phyloP scores from a whole-genome alignment of 2,329 filamentous ascomycete genomes.

The Colletotrichum shisoi region DNA sequence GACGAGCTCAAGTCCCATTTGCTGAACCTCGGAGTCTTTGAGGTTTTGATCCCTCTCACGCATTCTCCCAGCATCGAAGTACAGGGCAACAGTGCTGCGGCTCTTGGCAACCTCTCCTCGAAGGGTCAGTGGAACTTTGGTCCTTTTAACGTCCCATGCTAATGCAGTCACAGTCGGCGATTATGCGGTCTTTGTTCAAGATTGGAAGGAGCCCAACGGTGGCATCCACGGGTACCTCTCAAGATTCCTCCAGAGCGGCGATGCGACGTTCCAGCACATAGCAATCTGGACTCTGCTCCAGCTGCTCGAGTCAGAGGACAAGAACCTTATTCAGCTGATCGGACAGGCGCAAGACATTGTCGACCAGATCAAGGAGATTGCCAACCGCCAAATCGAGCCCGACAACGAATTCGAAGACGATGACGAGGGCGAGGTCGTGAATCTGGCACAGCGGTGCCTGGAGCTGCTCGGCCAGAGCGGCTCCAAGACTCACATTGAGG shows the following conservation, averaged over 20 bases:
- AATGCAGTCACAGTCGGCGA: slow-evolving; percentile 74
- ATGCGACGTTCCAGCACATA: slow-evolving; percentile 98
- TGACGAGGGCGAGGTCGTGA: slow-evolving; percentile 91
- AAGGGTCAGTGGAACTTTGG: slow-evolving; percentile 71
- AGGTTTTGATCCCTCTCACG: slow-evolving; percentile 93
- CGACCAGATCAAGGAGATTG: slow-evolving; percentile 88
- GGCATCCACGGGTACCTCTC: slow-evolving; percentile 95
- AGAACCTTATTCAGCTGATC: slow-evolving; percentile 85
- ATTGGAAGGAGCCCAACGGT: slow-evolving; percentile 91
- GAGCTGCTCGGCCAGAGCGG: slow-evolving; percentile 81
- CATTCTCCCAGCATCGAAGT: slow-evolving; percentile 97
- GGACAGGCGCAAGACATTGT: slow-evolving; percentile 90
- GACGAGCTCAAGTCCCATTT: slow-evolving; percentile 95
- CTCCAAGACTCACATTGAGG: slow-evolving; percentile 83
- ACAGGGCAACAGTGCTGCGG: slow-evolving; percentile 96
- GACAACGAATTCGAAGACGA: slow-evolving; percentile 88
- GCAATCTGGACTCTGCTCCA: slow-evolving; percentile 98
- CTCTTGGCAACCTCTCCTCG: slow-evolving; percentile 92
- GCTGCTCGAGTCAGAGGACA: slow-evolving; percentile 92
- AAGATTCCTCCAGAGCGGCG: slow-evolving; percentile 90
- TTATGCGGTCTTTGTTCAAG: slow-evolving; percentile 93
- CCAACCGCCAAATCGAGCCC: slow-evolving; percentile 85
- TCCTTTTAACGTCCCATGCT: slow-evolving; percentile 13
- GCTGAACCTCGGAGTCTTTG: slow-evolving; percentile 90
- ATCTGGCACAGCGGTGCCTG: slow-evolving; percentile 85